Conservation (phyloP, 768 basidiomycete species). For the Pleurotus tuoliensis region DNA sequence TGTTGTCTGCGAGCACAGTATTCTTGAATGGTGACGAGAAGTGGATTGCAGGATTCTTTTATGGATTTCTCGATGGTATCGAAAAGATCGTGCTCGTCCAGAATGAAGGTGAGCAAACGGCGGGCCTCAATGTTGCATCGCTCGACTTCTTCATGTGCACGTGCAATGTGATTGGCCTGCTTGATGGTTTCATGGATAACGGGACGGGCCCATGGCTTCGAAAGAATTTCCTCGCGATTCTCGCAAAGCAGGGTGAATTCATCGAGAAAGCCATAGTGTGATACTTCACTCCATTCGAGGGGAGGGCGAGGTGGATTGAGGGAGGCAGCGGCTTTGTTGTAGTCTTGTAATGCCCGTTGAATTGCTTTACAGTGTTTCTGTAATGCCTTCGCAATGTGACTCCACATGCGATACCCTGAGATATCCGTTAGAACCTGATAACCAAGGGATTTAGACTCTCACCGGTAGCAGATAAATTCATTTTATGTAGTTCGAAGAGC, state of each 20-base stretch:
- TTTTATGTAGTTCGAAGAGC: too few species aligned
- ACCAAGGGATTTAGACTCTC: too few species aligned
- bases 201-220: constrained; percentile 21
- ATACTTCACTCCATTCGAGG: constrained; percentile 16
- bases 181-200: constrained; percentile 18
- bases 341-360: constrained; percentile 18
- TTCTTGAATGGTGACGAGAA: not conserved
- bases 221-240: constrained; percentile 17
- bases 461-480: too few species aligned
- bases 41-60: not conserved
- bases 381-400: constrained; percentile 26
- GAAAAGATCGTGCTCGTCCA: not conserved
- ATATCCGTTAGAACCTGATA: too few species aligned
- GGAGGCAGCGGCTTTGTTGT: constrained; percentile 19
- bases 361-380: constrained; percentile 21
- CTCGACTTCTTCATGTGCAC: constrained; percentile 18
- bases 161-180: constrained; percentile 12
- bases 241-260: constrained; percentile 26
- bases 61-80: not conserved
- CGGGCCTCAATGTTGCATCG: constrained; percentile 18
- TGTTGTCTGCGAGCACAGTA: constrained; percentile 1
- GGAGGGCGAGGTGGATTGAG: constrained; percentile 15
- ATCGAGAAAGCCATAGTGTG: constrained; percentile 9
- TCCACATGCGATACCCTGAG: too few species aligned
- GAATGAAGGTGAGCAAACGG: constrained; percentile 11